These are phyloP conservation scores for Biscogniauxia mediterranea DNA, from an alignment of 2,329 filamentous ascomycete genomes.

Conservation along the genomic window DNA sequence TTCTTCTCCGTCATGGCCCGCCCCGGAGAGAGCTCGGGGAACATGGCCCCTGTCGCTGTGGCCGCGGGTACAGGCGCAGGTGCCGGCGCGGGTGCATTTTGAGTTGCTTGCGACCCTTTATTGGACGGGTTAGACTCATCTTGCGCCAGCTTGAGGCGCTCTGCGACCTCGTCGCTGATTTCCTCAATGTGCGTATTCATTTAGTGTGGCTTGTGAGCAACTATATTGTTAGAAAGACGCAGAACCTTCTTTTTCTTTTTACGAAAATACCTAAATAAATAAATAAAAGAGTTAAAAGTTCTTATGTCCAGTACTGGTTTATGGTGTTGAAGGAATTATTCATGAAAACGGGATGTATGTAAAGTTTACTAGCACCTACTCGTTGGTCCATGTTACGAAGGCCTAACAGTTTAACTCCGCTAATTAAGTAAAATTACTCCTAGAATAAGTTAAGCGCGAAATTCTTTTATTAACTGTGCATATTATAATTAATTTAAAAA, in stretches of 20 bases:
- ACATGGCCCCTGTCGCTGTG: slow-evolving; percentile 16
- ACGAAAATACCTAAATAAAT: neutral
- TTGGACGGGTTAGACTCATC: slow-evolving; percentile 4
- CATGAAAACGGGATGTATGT: neutral
- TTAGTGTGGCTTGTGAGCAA: neutral
- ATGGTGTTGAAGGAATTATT: neutral
- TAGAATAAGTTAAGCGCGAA: too few relatives aligned
- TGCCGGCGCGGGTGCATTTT: slow-evolving; percentile 9
- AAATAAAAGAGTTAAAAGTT: neutral
- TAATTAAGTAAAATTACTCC: too few relatives aligned
- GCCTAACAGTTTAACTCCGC: too few relatives aligned
- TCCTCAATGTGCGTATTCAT: slow-evolving; percentile 41
- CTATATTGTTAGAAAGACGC: neutral
- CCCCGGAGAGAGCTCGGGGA: slow-evolving; percentile 47
- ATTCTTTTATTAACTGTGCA: too few relatives aligned
- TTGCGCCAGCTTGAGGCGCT: slow-evolving; percentile 35
- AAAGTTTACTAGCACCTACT: too few relatives aligned
- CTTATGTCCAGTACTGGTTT: neutral
- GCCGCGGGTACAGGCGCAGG: slow-evolving; percentile 7
- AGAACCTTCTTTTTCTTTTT: neutral
- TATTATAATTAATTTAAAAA: too few relatives aligned
- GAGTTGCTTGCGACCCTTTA: slow-evolving; percentile 4
- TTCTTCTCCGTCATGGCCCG: slow-evolving; percentile 41
- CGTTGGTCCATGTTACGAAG: too few relatives aligned
- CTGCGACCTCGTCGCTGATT: slow-evolving; percentile 38